Percentiles rank a stretch among this genome's conserved stretches.
Conservation (phyloP, 768 basidiomycete species). For the Leccinum variicolor region DNA sequence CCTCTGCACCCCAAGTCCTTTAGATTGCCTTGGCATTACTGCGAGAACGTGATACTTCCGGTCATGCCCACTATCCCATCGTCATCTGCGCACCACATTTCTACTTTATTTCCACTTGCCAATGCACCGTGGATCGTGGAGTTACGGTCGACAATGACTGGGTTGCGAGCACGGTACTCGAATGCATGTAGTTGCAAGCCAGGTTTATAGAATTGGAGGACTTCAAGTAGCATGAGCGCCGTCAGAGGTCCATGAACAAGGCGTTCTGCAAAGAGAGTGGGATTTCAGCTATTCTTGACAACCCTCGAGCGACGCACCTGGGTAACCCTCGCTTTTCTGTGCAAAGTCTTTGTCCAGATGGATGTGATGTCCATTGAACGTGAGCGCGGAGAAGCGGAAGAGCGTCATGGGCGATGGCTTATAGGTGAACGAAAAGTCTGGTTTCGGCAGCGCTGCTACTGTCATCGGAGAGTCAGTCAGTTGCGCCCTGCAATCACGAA, state of each 20-base stretch:
- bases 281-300: neutral
- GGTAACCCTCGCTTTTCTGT: conserved; percentile 64
- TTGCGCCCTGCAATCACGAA: neutral
- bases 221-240: conserved; percentile 74
- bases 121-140: conserved; percentile 48
- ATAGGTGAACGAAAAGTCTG: conserved; percentile 64
- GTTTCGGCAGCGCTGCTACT: conserved; percentile 52
- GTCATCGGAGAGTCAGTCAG: neutral
- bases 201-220: conserved; percentile 48
- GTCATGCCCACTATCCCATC: conserved; percentile 68
- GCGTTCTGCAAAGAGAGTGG: conserved; percentile 46
- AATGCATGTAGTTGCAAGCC: conserved; percentile 47
- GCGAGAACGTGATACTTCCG: conserved; percentile 39
- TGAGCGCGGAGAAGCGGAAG: conserved; percentile 84
- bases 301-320: conserved; percentile 39
- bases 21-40: neutral
- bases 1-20: neutral
- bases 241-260: conserved; percentile 86
- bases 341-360: conserved; percentile 79
- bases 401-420: conserved; percentile 67
- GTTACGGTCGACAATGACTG: conserved; percentile 50
- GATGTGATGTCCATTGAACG: conserved; percentile 82
- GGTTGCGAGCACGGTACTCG: conserved; percentile 69
- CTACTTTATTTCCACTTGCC: conserved; percentile 33
- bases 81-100: conserved; percentile 59